Conservation (phyloP, 2,329 filamentous ascomycete species). For the Fusarium illudens region DNA sequence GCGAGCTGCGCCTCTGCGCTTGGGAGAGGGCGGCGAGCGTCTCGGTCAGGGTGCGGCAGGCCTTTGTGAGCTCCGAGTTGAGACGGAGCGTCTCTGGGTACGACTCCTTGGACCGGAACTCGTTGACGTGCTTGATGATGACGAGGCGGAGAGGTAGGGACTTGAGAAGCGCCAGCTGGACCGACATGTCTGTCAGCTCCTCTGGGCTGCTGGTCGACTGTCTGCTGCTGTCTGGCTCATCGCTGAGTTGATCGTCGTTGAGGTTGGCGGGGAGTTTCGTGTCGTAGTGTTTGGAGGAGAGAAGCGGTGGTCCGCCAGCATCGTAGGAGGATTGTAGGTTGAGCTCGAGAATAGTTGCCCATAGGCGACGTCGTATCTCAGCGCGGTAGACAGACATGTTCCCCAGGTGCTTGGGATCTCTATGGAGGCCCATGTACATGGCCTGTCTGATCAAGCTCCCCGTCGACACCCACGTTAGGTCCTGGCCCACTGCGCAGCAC, state of each 20-base stretch:
- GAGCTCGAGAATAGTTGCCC: constrained; percentile 65
- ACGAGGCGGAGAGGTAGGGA: constrained; percentile 55
- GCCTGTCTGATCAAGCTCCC: constrained; percentile 62
- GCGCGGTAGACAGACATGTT: constrained; percentile 57
- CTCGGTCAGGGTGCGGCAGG: constrained; percentile 47
- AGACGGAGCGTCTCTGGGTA: constrained; percentile 59
- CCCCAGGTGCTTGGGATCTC: constrained; percentile 61
- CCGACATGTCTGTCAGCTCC: constrained; percentile 55
- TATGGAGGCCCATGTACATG: constrained; percentile 66
- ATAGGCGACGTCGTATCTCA: constrained; percentile 65
- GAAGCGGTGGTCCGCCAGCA: constrained; percentile 59
- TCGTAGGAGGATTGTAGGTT: constrained; percentile 61
- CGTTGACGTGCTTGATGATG: constrained; percentile 57
- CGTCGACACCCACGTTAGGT: constrained; percentile 61
- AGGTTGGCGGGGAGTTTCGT: constrained; percentile 59
- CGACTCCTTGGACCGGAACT: constrained; percentile 52
- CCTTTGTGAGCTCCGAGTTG: constrained; percentile 54
- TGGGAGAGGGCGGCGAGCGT: constrained; percentile 49
- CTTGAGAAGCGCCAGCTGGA: constrained; percentile 56
- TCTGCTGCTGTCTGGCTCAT: constrained; percentile 44
- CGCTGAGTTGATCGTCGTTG: constrained; percentile 60
- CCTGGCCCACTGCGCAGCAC: constrained; percentile 56
- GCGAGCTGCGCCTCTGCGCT: constrained; percentile 34
- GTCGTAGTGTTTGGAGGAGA: constrained; percentile 59
- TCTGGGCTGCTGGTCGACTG: constrained; percentile 13